Evolutionary conservation across 129 eudicot genomes (phyloP), one percentile per base, ranked within the genome.

Genomic region (Silybum marianum): DNA sequence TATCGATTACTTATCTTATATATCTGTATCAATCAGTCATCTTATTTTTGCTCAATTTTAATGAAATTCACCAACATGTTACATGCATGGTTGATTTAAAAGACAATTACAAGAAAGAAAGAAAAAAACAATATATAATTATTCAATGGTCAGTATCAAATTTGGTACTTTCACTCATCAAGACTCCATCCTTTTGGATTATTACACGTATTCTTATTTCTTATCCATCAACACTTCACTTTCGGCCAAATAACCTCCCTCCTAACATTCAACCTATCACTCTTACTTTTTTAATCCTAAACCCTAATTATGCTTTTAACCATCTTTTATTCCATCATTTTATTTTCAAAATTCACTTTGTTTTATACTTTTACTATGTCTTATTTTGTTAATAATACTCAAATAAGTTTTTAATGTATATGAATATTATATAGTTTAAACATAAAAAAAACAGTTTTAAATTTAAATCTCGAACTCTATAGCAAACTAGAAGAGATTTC

Each of bases 131-230:
- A 38, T 7, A 14, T 16, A 30, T 39, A 54, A 25, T 48, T 82
- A 82, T 21, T 28, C 9, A 34, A 75, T 25, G 40, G 82, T 82
- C 78, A 11, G 66, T 19, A 54, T 70, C 86, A 76, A 58, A 76
- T 82, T 69, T 76, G 78, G 48, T 48, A 82, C 74, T 77, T 76
- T 82, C 85, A 76, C 85, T 82, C 78, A 83, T 58, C 82, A 32
- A 58, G 77, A 70, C 78, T 36, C 72, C 1, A n/a, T 69, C 36
- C 67, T 1, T 48, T 48, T 40, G 3, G 24, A 36, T 18, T 7
- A 65, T 77, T 23, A 66, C 69, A 9, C 85, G 34, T 74, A 23
- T 67, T 82, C 76, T 75, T 69, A 75, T 2, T 54, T 54, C 63
- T 54, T 54, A 54, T 75, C 42, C 30, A 30, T 75, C 46, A 75